Percentiles rank a stretch among this genome's conserved stretches.
Evolutionary conservation across 805 yeast genomes (phyloP).

Genomic region (Metschnikowia arizonensis): DNA sequence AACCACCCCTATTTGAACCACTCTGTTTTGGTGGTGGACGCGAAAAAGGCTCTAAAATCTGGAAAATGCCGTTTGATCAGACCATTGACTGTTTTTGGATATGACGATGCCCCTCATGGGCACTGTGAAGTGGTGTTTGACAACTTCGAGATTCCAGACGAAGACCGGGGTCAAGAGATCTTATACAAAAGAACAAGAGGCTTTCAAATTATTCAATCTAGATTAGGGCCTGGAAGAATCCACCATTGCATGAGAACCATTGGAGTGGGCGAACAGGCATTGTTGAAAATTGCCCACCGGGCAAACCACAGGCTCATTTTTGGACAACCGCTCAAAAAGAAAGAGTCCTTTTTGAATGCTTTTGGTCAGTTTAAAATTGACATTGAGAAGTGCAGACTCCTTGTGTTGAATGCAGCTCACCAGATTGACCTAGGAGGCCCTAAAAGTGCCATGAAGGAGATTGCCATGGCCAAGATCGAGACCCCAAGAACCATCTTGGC

Average conservation of each 20-base stretch:
- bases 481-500: conserved; percentile 53
- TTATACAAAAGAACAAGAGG: conserved; percentile 51
- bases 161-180: conserved; percentile 39
- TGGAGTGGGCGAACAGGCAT: conserved; percentile 58
- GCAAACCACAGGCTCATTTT: conserved; percentile 51
- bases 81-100: conserved; percentile 54
- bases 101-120: conserved; percentile 71
- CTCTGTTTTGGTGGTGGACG: conserved; percentile 52
- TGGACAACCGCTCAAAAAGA: conserved; percentile 45
- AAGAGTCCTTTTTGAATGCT: conserved; percentile 47
- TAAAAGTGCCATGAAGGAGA: conserved; percentile 52
- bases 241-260: conserved; percentile 66
- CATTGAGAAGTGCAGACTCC: conserved; percentile 48
- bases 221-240: conserved; percentile 67
- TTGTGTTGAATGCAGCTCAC: conserved; percentile 59
- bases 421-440: conserved; percentile 51
- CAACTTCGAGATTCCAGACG: conserved; percentile 44
- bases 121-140: conserved; percentile 56
- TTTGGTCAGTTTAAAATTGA: conserved; percentile 53
- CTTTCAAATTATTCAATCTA: conserved; percentile 58
- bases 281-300: conserved; percentile 44
- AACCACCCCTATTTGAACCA: conserved; percentile 46
- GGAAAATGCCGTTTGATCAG: conserved; percentile 48
- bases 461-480: conserved; percentile 60
- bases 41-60: conserved; percentile 44